A percentile compares a stretch with the other conserved stretches of the same genome.
phyloP scores from a whole-genome alignment of 2,329 filamentous ascomycete genomes.

The Helotiales sp. region DNA sequence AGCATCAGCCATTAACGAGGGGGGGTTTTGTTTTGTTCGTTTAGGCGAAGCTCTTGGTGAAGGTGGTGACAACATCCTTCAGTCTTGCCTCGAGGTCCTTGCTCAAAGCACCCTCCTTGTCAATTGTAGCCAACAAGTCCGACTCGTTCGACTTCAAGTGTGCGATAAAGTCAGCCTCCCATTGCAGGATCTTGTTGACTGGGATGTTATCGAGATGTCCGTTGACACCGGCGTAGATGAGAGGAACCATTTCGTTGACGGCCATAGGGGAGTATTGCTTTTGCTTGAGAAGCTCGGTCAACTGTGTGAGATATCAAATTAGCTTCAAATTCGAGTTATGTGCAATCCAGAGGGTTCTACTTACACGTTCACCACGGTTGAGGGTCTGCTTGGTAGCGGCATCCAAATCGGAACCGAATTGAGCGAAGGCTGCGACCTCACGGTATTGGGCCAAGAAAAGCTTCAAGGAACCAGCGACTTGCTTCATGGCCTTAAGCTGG shows the following conservation, averaged over 20 bases:
- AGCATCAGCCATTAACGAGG: conserved; percentile 27
- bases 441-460: conserved; percentile 99
- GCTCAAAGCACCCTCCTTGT: conserved; percentile 94
- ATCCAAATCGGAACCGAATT: conserved; percentile 99
- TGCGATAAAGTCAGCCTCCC: conserved; percentile 92
- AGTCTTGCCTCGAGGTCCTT: conserved; percentile 89
- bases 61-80: conserved; percentile 75
- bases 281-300: conserved; percentile 99
- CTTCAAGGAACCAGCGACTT: conserved; percentile 99
- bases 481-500: conserved; percentile 99
- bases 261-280: conserved; percentile 99
- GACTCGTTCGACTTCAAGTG: conserved; percentile 91
- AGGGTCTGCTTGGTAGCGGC: conserved; percentile 99
- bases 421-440: conserved; percentile 99
- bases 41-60: conserved; percentile 89
- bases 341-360: conserved; percentile 43
- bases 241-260: conserved; percentile 99
- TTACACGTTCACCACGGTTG: conserved; percentile 94
- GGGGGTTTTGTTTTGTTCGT: conserved; percentile 30
- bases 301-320: conserved; percentile 48
- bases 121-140: conserved; percentile 82
- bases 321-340: conserved; percentile 32
- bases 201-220: conserved; percentile 89
- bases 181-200: conserved; percentile 87
- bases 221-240: conserved; percentile 99